Evolutionary conservation across 2,329 filamentous ascomycete species (phyloP).

Genomic region (Malbranchea cinnamomea): DNA sequence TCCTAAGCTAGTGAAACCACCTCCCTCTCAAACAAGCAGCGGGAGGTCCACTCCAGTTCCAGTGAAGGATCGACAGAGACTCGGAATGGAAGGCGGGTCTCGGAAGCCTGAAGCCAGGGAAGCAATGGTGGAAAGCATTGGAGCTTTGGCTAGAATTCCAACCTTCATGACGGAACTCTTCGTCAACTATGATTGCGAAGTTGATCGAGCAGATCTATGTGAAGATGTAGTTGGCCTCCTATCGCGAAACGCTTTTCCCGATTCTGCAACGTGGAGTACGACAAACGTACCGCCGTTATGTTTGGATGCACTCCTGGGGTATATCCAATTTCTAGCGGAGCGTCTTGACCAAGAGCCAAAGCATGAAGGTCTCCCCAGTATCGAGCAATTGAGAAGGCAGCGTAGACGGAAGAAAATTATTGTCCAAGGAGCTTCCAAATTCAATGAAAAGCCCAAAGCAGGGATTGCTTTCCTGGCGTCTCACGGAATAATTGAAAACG

Average conservation of each 20-base stretch:
- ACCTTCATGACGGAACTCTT: slow-evolving; percentile 92
- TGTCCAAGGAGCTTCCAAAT: slow-evolving; percentile 73
- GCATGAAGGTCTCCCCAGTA: slow-evolving; percentile 51
- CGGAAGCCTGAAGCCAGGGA: slow-evolving; percentile 90
- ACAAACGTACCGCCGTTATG: slow-evolving; percentile 94
- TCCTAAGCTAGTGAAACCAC: slow-evolving; percentile 70
- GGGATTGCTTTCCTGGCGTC: slow-evolving; percentile 75
- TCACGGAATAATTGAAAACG: slow-evolving; percentile 69
- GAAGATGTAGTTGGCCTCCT: slow-evolving; percentile 89
- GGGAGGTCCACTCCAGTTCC: slow-evolving; percentile 81
- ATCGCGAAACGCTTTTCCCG: slow-evolving; percentile 85
- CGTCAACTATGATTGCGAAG: slow-evolving; percentile 95
- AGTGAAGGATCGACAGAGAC: slow-evolving; percentile 79
- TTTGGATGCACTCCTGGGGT: slow-evolving; percentile 77
- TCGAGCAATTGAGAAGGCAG: slow-evolving; percentile 50
- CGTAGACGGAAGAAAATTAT: slow-evolving; percentile 74
- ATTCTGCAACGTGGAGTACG: slow-evolving; percentile 97
- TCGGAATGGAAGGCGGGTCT: slow-evolving; percentile 81
- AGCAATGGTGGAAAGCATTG: slow-evolving; percentile 95
- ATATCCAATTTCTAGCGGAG: slow-evolving; percentile 82
- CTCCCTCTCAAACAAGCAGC: slow-evolving; percentile 58
- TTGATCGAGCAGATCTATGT: slow-evolving; percentile 79
- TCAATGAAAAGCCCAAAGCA: slow-evolving; percentile 86
- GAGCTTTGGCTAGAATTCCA: slow-evolving; percentile 79
- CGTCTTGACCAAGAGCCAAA: slow-evolving; percentile 57